phyloP scores from a whole-genome alignment of 768 basidiomycete species.

The Boletus sensibilis region DNA sequence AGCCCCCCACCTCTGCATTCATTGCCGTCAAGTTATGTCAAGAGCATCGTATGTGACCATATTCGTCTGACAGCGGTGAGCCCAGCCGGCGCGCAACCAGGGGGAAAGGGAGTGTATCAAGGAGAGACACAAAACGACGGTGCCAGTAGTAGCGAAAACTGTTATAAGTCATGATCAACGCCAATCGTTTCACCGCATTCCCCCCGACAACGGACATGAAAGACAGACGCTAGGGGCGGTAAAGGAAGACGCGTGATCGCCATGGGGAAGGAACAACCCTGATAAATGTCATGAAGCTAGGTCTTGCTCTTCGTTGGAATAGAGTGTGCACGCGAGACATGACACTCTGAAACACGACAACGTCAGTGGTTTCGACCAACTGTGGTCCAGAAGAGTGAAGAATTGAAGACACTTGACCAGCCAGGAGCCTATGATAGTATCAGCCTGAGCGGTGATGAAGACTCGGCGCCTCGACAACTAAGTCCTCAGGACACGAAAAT shows the following conservation, averaged over 20 bases:
- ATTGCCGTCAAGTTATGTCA: neutral
- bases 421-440: neutral
- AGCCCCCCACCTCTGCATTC: neutral
- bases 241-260: too few relatives aligned
- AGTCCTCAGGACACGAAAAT: neutral
- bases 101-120: neutral
- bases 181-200: neutral
- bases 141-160: too few relatives aligned
- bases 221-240: too few relatives aligned
- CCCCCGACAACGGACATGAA: neutral
- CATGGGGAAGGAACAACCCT: neutral
- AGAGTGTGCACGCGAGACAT: neutral
- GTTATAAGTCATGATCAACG: neutral
- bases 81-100: neutral
- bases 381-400: neutral
- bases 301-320: neutral
- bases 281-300: neutral
- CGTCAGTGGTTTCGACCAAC: neutral
- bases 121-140: neutral
- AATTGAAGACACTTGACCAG: neutral
- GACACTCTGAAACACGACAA: neutral
- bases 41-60: neutral
- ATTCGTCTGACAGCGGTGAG: neutral
- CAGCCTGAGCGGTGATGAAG: neutral
- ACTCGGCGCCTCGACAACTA: neutral